Base-by-base conservation (phyloP, 352 stramenopile species). In the Phytophthora ramorum region DNA sequence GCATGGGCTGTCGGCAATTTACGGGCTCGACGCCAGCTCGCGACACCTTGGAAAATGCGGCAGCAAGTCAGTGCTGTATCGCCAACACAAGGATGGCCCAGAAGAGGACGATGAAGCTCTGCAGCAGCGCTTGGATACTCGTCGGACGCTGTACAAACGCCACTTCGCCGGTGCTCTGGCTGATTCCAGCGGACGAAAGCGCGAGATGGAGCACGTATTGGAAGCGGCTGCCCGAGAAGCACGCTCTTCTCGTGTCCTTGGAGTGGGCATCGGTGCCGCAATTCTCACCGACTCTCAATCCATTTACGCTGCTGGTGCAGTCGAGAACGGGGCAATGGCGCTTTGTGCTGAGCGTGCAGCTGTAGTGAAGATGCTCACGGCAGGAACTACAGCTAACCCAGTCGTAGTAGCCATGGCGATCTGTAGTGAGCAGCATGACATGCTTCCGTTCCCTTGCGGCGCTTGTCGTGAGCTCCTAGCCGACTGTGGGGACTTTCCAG, bases 381-480 rank as follows among this genome's bases (percentile, higher is more conserved):
- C 61, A 12, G 34, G 24, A 12, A 28, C 47, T 3, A 49, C 54
- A 54, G 14, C 20, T 37, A 9, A 22, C 35, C 26, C 67, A 71
- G 28, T 62, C 75, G 55, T 88, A 0, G 53, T 76, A 9, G 82
- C 79, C 0, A 69, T 93, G 55, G 82, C 79, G 12, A 84, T 91
- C 40, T 83, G 78, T 47, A 90, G 77, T 71, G 78, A 89, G 37
- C 75, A 86, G 24, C 52, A 69, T 2, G 58, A 74, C 9, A 44
- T 81, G n/a, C 55, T 91, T 13, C 83, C 82, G 16, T 84, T 78
- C 6, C 85, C 84, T 16, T 95, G 84, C 22, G 86, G 86, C 19
- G 52, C 22, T 30, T 95, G 85, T 69, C 85, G 87, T 12, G 79
- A 95, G 57, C 79, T 92, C 17, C 61, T 93, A 49, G 83, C 81